Base-by-base conservation (phyloP, 2,329 filamentous ascomycete species). In the Monilinia polystroma region DNA sequence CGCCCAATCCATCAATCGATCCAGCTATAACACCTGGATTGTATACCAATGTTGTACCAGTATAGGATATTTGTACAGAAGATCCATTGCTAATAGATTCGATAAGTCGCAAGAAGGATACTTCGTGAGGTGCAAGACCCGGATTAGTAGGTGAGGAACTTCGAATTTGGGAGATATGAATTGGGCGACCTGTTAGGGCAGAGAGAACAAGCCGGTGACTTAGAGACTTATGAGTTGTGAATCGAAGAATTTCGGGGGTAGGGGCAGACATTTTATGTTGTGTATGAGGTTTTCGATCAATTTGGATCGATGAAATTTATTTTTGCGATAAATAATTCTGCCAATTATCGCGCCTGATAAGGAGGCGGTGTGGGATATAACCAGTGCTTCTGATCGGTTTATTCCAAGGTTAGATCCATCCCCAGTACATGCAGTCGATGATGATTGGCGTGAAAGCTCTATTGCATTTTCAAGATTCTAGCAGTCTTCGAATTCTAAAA, bases 71-170 rank as follows among this genome's bases (percentile, higher is more conserved):
- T 75, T 97, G 93, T 80, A 98, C 92, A 66, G 90, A 88, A 67
- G 91, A 91, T 80, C 95, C 95, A 82, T 99, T 99, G 75, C 95
- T 99, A 74, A 99, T 85, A 72, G 92, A 86, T 79, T 98, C 95
- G 75, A 99, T 88, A 23, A 99, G 90, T 67, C 95, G 93, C 43
- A 99, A 85, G 79, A 99, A 94, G 57, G 95, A 98, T 74, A 98
- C 89, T 80, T 99, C 95, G 81, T 97, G 90, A 59, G 92, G 89
- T 64, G 92, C 90, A 65, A 99, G 90, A 74, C 95, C 95, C 1
- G 95, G 93, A 74, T 90, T 89, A 52, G 92, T 93, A 57, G 90
- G 89, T 53, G 92, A 97, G 20, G 90, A 87, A 71, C 91, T 88
- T 75, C 95, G 92, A 80, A 99, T 98, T 79, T 95, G 90, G 64